Evolutionary conservation across 176 grass and related monocot genomes (phyloP), one percentile per base, ranked within the genome.

Genomic region (Avena sativa): DNA sequence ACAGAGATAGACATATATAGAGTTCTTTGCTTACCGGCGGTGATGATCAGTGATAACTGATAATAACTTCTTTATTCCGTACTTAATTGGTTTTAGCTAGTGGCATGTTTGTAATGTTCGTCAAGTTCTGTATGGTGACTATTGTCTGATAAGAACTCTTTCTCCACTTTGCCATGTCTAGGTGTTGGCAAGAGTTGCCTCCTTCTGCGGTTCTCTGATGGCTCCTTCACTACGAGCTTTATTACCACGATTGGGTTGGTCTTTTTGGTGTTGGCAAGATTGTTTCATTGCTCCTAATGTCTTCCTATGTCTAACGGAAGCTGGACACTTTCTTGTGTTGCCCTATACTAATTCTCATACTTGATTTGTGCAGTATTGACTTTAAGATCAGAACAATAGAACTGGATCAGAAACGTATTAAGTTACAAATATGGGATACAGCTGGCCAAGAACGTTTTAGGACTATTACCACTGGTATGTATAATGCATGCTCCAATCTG

Each of bases 121-220:
- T 19, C 3, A 69, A 61, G 11, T 46, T 74, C 76, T 68, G 1
- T 15, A 8, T 81, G 20, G 12, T 19, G 9, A 12, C 60, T 34
- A 47, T 78, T 82, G 44, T 26, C 46, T 88, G 64, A 78, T 36
- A 48, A 79, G 1, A 70, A 25, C 34, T 48, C 16, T 85, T 71
- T 77, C 26, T 69, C 20, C 9, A 76, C 4, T 80, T 88, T 56
- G 85, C 55, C 38, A 4, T 93, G 55, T 86, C 16, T 58, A 97
- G 95, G 95, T 91, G 95, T 97, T 79, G 95, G 95, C 71, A 97
- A 97, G 92, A 97, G 95, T 95, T 97, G 95, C 78, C 92, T 95
- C 60, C 95, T 97, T 12, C 85, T 97, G 84, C 91, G 92, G 48
- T 97, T 97, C 85, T 97, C 95, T 12, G 95, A 95, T 93, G 95